phyloP scores from a whole-genome alignment of 768 basidiomycete species.

The Psilocybe cyanescens region DNA sequence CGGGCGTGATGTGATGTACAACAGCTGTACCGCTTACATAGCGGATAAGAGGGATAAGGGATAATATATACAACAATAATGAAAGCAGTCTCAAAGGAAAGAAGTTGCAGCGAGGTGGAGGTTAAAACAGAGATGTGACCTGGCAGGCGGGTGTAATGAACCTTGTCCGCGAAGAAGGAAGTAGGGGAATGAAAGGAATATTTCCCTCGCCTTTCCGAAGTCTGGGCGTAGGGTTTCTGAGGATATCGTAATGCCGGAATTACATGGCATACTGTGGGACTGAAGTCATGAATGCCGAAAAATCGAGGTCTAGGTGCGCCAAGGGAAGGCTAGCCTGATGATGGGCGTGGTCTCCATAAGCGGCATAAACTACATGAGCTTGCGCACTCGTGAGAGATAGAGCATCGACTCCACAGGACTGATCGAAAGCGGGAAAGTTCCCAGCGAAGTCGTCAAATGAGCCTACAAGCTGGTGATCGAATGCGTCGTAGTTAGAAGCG shows the following conservation, averaged over 20 bases:
- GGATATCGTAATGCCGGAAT: slow-evolving; percentile 1
- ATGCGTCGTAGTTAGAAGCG: slow-evolving; percentile 29
- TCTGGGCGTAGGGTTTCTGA: slow-evolving; percentile 7
- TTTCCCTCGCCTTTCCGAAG: slow-evolving; percentile 1
- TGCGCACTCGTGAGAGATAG: slow-evolving; percentile 4
- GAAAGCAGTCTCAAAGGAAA: background rate
- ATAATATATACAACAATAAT: slow-evolving; percentile 1
- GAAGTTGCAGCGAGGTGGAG: background rate
- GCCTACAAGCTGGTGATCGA: slow-evolving; percentile 35
- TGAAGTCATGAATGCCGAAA: slow-evolving; percentile 40
- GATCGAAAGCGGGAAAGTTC: slow-evolving; percentile 19
- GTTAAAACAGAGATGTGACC: background rate
- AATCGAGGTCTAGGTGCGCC: slow-evolving; percentile 25
- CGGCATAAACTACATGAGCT: slow-evolving; percentile 6
- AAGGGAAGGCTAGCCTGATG: slow-evolving; percentile 13
- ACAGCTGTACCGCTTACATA: background rate
- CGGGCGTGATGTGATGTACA: background rate
- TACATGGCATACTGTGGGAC: slow-evolving; percentile 32
- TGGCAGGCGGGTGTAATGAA: background rate
- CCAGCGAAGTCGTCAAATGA: slow-evolving; percentile 23
- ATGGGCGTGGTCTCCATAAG: slow-evolving; percentile 14
- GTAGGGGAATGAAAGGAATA: background rate
- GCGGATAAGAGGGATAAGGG: background rate
- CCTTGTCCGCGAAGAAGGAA: background rate
- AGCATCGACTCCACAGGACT: slow-evolving; percentile 10